These are phyloP conservation scores for Aspergillus fumigatiaffinis DNA, from an alignment of 2,329 filamentous ascomycete species.

Conservation along the genomic window DNA sequence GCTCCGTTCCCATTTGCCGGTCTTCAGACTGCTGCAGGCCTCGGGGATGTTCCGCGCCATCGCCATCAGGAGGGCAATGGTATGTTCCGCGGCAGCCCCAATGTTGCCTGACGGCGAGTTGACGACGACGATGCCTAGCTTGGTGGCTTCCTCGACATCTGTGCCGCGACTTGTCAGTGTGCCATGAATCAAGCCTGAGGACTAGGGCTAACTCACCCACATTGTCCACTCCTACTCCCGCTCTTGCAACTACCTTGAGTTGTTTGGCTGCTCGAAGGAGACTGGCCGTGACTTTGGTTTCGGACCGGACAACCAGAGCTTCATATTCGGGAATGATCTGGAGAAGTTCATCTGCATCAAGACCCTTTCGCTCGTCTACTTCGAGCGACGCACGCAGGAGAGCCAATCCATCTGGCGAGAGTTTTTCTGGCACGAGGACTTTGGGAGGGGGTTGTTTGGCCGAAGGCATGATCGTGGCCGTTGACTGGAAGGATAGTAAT, in stretches of 20 bases:
- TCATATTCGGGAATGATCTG: slow-evolving; percentile 68
- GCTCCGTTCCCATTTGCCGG: slow-evolving; percentile 71
- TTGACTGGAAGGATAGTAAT: no score
- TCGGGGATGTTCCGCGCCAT: slow-evolving; percentile 70
- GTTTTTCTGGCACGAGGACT: slow-evolving; percentile 73
- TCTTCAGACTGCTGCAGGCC: slow-evolving; percentile 65
- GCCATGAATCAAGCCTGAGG: neutral
- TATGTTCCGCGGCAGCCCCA: slow-evolving; percentile 74
- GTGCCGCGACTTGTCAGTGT: neutral
- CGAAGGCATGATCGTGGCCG: slow-evolving; percentile 10
- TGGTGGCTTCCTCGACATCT: slow-evolving; percentile 67
- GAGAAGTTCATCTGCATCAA: slow-evolving; percentile 61
- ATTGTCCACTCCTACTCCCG: slow-evolving; percentile 80
- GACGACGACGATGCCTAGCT: slow-evolving; percentile 71
- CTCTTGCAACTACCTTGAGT: slow-evolving; percentile 73
- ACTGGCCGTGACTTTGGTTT: slow-evolving; percentile 71
- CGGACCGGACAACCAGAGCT: slow-evolving; percentile 73
- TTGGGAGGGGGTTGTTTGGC: slow-evolving; percentile 37
- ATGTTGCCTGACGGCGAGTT: slow-evolving; percentile 79
- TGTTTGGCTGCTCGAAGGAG: slow-evolving; percentile 64
- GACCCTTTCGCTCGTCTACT: slow-evolving; percentile 63
- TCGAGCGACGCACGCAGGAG: slow-evolving; percentile 64
- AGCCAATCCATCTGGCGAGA: slow-evolving; percentile 72
- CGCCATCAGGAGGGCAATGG: slow-evolving; percentile 68
- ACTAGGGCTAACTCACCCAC: slow-evolving; percentile 45